Conservation (phyloP, 768 basidiomycete species). For the Cantharellus anzutake region DNA sequence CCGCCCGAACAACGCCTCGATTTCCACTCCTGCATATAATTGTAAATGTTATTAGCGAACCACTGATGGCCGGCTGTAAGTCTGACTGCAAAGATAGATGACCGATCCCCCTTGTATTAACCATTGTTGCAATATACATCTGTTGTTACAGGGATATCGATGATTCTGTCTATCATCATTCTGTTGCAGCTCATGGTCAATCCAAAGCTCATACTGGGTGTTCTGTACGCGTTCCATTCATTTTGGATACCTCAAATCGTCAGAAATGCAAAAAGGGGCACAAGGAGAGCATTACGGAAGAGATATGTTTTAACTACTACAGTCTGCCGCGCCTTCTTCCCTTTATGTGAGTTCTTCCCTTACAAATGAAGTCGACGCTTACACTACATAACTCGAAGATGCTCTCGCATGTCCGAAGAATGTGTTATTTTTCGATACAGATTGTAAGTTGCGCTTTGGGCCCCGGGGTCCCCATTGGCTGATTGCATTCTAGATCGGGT, state of each 20-base stretch:
- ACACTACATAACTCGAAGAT: slow-evolving; percentile 27
- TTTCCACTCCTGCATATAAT: background rate
- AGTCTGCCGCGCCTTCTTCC: slow-evolving; percentile 44
- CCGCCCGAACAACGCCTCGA: background rate
- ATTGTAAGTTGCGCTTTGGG: slow-evolving; percentile 26
- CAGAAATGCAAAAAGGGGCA: slow-evolving; percentile 49
- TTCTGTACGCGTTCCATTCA: slow-evolving; percentile 48
- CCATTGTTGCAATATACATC: background rate
- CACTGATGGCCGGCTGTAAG: background rate
- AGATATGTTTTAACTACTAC: slow-evolving; percentile 69
- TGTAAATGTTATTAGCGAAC: slow-evolving; percentile 7
- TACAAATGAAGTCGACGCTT: background rate
- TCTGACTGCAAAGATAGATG: background rate
- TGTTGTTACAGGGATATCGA: slow-evolving; percentile 32
- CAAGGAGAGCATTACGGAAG: slow-evolving; percentile 43
- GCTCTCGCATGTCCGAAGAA: slow-evolving; percentile 71
- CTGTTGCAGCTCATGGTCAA: slow-evolving; percentile 45
- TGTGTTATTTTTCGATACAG: slow-evolving; percentile 61
- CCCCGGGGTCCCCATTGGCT: background rate
- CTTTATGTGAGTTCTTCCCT: slow-evolving; percentile 40
- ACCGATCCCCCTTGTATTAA: too few species aligned
- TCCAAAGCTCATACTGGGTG: slow-evolving; percentile 34
- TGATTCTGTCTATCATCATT: slow-evolving; percentile 49
- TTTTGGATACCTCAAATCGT: slow-evolving; percentile 79
- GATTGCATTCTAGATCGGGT: slow-evolving; percentile 35